Percentiles rank a stretch among this genome's conserved stretches.
Evolutionary conservation across 1,139 yeast genomes (phyloP).

Genomic region (Candida sojae): DNA sequence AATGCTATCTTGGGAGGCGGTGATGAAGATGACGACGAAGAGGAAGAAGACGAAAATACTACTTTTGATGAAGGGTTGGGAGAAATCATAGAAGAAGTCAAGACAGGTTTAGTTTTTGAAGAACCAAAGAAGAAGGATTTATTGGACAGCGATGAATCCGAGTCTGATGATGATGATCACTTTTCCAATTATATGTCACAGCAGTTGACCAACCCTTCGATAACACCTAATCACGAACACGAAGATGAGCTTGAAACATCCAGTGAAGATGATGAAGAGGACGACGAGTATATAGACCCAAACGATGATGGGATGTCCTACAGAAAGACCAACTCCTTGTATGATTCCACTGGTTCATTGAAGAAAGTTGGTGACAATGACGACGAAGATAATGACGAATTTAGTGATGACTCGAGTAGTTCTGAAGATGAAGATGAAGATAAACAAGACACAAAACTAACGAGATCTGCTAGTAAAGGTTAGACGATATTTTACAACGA

Average conservation of each 20-base stretch:
- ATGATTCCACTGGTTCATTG: constrained; percentile 44
- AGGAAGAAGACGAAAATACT: constrained; percentile 37
- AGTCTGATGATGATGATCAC: constrained; percentile 35
- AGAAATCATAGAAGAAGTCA: constrained; percentile 44
- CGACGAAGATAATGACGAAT: constrained; percentile 30
- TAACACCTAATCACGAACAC: constrained; percentile 30
- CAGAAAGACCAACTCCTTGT: constrained; percentile 63
- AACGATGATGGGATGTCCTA: constrained; percentile 81
- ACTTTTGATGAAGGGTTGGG: constrained; percentile 52
- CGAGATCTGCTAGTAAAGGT: constrained; percentile 47
- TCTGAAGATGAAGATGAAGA: constrained; percentile 34
- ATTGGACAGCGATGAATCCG: constrained; percentile 27
- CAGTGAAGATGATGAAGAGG: constrained; percentile 30
- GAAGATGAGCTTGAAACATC: constrained; percentile 22
- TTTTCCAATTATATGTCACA: constrained; percentile 85
- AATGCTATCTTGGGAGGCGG: constrained; percentile 92
- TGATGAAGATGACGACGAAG: constrained; percentile 39
- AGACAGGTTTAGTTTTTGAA: constrained; percentile 33
- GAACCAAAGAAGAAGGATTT: constrained; percentile 15
- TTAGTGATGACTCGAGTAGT: constrained; percentile 29
- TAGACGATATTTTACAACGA: constrained; percentile 11
- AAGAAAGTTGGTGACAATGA: constrained; percentile 21
- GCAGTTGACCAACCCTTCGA: constrained; percentile 66
- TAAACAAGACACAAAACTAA: constrained; percentile 24
- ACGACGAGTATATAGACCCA: constrained; percentile 74